Evolutionary conservation across 2,329 filamentous ascomycete species (phyloP).

Genomic region (Colletotrichum tamarilloi): DNA sequence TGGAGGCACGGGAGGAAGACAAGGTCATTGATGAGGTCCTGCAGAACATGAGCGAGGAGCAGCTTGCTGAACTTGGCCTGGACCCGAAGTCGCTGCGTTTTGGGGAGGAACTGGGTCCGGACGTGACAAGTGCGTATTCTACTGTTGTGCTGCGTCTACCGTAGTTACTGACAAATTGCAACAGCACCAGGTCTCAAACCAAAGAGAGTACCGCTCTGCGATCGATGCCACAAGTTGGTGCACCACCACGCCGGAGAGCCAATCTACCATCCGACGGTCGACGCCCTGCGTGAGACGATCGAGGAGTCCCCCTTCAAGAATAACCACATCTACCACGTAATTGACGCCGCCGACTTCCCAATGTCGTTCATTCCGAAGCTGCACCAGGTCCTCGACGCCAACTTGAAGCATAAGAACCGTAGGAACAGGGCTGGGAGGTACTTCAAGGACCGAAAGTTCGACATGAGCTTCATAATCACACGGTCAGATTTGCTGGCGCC

Average conservation of each 20-base stretch:
- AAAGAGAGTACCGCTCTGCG: constrained; percentile 72
- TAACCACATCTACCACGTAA: constrained; percentile 94
- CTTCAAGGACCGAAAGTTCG: constrained; percentile 74
- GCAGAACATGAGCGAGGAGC: constrained; percentile 51
- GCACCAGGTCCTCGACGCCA: constrained; percentile 76
- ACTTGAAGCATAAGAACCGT: constrained; percentile 83
- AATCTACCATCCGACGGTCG: constrained; percentile 83
- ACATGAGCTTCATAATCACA: constrained; percentile 92
- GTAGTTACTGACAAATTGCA: not conserved
- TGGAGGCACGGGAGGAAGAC: constrained; percentile 50
- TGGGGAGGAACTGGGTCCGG: constrained; percentile 40
- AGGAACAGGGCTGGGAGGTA: constrained; percentile 77
- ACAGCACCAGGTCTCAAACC: constrained; percentile 12
- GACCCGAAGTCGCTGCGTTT: constrained; percentile 52
- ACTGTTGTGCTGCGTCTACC: not conserved
- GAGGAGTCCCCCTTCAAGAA: constrained; percentile 88
- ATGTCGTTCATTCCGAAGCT: constrained; percentile 89
- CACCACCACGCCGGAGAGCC: constrained; percentile 79
- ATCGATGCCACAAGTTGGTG: constrained; percentile 85
- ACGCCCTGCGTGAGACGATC: constrained; percentile 85
- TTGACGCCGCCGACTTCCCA: constrained; percentile 96
- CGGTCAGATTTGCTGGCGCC: constrained; percentile 87
- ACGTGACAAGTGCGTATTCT: constrained; percentile 12
- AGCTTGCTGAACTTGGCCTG: constrained; percentile 59
- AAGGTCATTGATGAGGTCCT: constrained; percentile 59